Evolutionary conservation across 2,329 filamentous ascomycete genomes (phyloP).

Genomic region (Pseudodiploospora longispora): DNA sequence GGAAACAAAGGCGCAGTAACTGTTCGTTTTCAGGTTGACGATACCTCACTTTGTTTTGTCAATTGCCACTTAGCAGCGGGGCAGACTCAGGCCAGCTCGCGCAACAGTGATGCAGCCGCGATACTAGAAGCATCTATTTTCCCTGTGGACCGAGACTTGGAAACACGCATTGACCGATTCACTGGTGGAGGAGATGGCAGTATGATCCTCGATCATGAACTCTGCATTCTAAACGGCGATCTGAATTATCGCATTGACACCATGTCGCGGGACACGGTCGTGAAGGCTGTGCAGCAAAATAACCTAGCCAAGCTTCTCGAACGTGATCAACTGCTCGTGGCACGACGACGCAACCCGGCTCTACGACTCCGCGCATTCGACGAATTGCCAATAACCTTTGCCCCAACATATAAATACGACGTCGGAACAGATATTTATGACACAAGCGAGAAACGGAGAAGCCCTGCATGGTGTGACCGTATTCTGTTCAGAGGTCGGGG

Average conservation of each 20-base stretch:
- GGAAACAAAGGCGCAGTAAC: conserved; percentile 95
- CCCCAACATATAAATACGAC: conserved; percentile 97
- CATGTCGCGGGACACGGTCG: conserved; percentile 88
- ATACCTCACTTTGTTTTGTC: conserved; percentile 90
- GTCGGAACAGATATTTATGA: conserved; percentile 93
- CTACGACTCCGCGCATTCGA: conserved; percentile 84
- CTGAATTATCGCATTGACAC: conserved; percentile 98
- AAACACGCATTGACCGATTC: conserved; percentile 66
- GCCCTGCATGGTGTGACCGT: conserved; percentile 94
- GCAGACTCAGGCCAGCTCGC: conserved; percentile 79
- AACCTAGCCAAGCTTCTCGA: conserved; percentile 84
- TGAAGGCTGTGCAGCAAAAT: conserved; percentile 71
- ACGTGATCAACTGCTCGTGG: conserved; percentile 85
- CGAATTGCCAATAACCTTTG: conserved; percentile 85
- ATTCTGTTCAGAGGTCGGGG: conserved; percentile 78
- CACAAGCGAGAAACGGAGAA: conserved; percentile 85
- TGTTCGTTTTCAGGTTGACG: conserved; percentile 86
- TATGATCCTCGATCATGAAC: conserved; percentile 93
- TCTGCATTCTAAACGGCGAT: conserved; percentile 94
- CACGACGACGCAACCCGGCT: conserved; percentile 77
- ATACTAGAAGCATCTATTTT: conserved; percentile 77
- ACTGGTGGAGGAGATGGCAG: conserved; percentile 88
- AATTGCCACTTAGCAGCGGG: conserved; percentile 97
- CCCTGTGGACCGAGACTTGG: conserved; percentile 61
- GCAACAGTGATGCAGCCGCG: conserved; percentile 84